Base-by-base conservation (phyloP, 805 yeast genomes). In the Candida jianshihensis region DNA sequence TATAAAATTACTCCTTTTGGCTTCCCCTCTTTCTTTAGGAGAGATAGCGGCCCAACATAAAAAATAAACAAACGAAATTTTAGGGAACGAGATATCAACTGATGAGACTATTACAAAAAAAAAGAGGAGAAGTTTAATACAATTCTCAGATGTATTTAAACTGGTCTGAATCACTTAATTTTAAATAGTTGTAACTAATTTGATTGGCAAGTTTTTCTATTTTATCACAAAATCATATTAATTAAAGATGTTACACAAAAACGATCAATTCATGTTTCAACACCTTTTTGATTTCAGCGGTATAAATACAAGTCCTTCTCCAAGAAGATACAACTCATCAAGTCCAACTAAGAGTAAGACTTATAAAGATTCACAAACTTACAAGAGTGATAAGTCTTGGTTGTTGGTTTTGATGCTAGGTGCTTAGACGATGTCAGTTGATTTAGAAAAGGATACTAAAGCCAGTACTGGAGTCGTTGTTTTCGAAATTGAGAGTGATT, bases 311-410 rank as follows among this genome's bases (percentile, higher is more conserved):
- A 38, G 48, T 9, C 19, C 20, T 27, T 16, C 30, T 16, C 26
- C 26, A 24, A 6, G 13, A 7, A 24, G 26, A 24, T 5, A 11
- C 29, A 26, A 13, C 18, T 5, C 11, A 21, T n/a, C 26, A 14
- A 18, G 4, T 39, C 37, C n/a, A n/a, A n/a, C n/a, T n/a, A n/a
- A n/a, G n/a, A 13, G 29, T 20, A 26, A 18, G 26, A 12, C 37
- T n/a, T 24, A 29, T 16, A 14, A 29, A n/a, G 15, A 18, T 6
- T 19, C 19, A 5, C n/a, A 22, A 3, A 5, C 30, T 5, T 19
- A 11, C 24, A 46, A 42, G 34, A 45, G 42, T 26, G 56, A 51
- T 31, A 48, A 51, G 24, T 48, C 53, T 2, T 51, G 56, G 56
- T 44, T 51, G 31, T 41, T 51, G 33, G 31, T 49, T 26, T 44